These are phyloP conservation scores for Gyrodon lividus DNA, from an alignment of 768 basidiomycete genomes.

Conservation along the genomic window DNA sequence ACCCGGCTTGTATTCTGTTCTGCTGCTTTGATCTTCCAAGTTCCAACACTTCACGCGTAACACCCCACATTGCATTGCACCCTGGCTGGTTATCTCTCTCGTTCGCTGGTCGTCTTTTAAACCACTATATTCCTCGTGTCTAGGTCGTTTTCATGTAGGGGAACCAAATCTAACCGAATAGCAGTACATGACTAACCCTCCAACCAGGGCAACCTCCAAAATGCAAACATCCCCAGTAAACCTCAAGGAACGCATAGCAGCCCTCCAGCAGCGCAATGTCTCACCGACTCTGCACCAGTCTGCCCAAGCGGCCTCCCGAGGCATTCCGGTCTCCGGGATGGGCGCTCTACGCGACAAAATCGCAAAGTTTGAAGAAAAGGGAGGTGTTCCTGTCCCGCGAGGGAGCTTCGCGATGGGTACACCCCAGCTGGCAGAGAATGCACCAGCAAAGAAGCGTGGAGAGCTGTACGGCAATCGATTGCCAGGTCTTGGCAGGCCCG, in stretches of 20 bases:
- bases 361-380: slow-evolving; percentile 77
- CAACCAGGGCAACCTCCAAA: slow-evolving; percentile 27
- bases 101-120: slow-evolving; percentile 22
- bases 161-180: neutral
- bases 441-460: slow-evolving; percentile 49
- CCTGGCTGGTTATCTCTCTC: slow-evolving; percentile 21
- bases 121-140: neutral
- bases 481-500: slow-evolving; percentile 31
- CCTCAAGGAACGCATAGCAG: slow-evolving; percentile 82
- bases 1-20: slow-evolving; percentile 8
- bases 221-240: slow-evolving; percentile 39
- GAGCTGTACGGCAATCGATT: slow-evolving; percentile 79
- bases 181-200: slow-evolving; percentile 15
- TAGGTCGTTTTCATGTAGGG: slow-evolving; percentile 25
- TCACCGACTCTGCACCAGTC: slow-evolving; percentile 32
- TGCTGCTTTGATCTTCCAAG: slow-evolving; percentile 6
- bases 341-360: slow-evolving; percentile 63
- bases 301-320: slow-evolving; percentile 31
- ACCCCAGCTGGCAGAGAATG: slow-evolving; percentile 51
- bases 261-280: slow-evolving; percentile 60
- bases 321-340: slow-evolving; percentile 25
- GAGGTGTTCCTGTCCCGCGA: slow-evolving; percentile 72
- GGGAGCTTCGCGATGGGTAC: slow-evolving; percentile 71
- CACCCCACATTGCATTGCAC: slow-evolving; percentile 1
- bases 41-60: slow-evolving; percentile 6